Base-by-base conservation (phyloP, 1,284 basidiomycete genomes). In the Kalmanozyma brasiliensis region DNA sequence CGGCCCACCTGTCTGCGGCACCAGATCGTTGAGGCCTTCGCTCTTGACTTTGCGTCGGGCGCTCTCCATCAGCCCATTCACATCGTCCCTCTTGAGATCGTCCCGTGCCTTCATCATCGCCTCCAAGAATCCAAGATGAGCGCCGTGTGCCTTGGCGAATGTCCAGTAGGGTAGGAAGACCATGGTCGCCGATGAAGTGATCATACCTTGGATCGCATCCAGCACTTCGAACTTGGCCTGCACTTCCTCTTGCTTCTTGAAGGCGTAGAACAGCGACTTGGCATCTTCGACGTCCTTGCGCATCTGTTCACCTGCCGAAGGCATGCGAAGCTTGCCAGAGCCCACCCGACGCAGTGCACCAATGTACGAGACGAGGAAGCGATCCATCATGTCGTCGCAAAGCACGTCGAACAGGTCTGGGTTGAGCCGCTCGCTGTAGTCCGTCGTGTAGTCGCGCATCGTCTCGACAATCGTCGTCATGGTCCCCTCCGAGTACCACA, bases 131-230 rank as follows among this genome's bases (percentile, higher is more conserved):
- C 88, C 86, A 30, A 98, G 86, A 74, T 95, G 94, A 13, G 95
- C 93, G 3, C 96, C 95, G 82, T 97, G 91, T 16, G 91, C 88
- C 78, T 94, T 93, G n/a, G 94, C 95, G 83, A 99, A 98, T 11
- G 89, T 87, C 91, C 92, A 83, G 75, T 83, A 98, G 20, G 95
- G 94, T 61, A 98, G 85, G 85, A 98, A 97, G 3, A 92, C 90
- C 85, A 98, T 89, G 69, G 93, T 92, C 81, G 92, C 90, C 29
- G 91, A 93, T 1, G 94, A 93, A 58, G 92, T 91, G 29, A 98
- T 84, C 82, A 99, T 87, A 6, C 89, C 87, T 11, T 94, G 85
- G 36, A 81, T 74, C 66, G 77, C 87, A 79, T 97, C 91, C 56
- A 98, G 84, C 42, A 98, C 89, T 76, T 94, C 91, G 68, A 98